A percentile compares a stretch with the other conserved stretches of the same genome.
Conservation (phyloP, 192 early-diverging fungal genomes). For the Gigaspora rosea region DNA sequence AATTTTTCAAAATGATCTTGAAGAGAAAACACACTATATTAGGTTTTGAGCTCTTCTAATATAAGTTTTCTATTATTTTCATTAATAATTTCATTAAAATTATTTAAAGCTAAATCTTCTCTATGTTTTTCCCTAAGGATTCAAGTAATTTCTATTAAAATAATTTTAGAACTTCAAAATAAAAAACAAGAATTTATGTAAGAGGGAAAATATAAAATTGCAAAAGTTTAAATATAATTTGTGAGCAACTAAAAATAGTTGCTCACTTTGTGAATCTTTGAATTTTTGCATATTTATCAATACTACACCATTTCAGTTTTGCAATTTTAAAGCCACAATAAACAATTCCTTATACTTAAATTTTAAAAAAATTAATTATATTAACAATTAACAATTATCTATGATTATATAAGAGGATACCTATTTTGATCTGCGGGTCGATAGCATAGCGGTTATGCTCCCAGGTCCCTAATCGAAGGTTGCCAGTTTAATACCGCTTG, state of each 20-base stretch:
- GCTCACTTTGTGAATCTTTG: neutral
- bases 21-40: neutral
- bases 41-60: neutral
- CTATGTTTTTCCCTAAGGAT: neutral
- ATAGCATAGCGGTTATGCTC: too few species aligned
- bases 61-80: neutral
- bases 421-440: neutral
- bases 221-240: slow-evolving; percentile 2
- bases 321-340: slow-evolving; percentile 19
- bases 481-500: too few species aligned
- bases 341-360: slow-evolving; percentile 5
- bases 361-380: slow-evolving; percentile 14
- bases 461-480: too few species aligned
- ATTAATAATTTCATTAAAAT: neutral
- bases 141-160: slow-evolving; percentile 19
- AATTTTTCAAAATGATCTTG: slow-evolving; percentile 6
- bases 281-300: neutral
- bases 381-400: neutral
- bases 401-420: slow-evolving; percentile 9
- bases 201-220: neutral
- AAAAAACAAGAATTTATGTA: neutral
- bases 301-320: slow-evolving; percentile 10
- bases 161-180: slow-evolving; percentile 17
- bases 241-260: neutral
- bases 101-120: slow-evolving; percentile 3